Evolutionary conservation across 2,329 filamentous ascomycete genomes (phyloP), one percentile per base, ranked within the genome.

Genomic region (Hypomyces perniciosus): DNA sequence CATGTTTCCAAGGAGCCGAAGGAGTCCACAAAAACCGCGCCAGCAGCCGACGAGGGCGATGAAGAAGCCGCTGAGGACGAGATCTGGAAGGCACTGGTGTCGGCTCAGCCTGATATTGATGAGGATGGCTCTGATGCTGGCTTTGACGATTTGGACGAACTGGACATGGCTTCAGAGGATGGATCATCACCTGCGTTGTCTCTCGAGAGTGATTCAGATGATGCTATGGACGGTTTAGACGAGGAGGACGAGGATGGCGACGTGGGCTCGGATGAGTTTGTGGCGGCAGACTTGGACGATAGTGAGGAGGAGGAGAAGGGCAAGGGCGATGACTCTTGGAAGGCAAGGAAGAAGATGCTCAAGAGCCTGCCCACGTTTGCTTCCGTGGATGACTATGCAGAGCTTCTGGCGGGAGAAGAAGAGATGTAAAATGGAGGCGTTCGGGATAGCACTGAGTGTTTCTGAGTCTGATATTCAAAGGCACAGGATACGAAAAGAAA

Each of bases 321-420:
- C 42, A 60, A 54, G 68, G 72, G 56, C 37, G 64, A 61, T 52
- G 58, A 62, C 37, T 65, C 63, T 54, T 55, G 63, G 48, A 68
- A 68, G 44, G 72, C 81, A 65, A 88, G 87, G 72, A 85, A 80
- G 72, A 90, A 85, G 78, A 89, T 89, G 73, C 76, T 97, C 68
- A 96, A 90, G 79, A 83, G 83, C 57, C 74, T 99, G 59, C 93
- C 93, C 6, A 95, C 84, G 34, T 99, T 99, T 73, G 93, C 95
- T 20, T 95, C 89, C 31, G 86, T 80, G 31, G 93, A 97, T 49
- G 93, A 97, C 66, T 99, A 97, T 68, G 92, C 90, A 12, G 87
- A 86, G 61, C 78, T 96, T 72, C 70, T 96, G 66, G 88, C 77
- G 4, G 79, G 82, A 56, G 88, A 93, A 46, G 83, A 84, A 55